Evolutionary conservation across 345 rosid genomes (phyloP).

Genomic region (Syzygium aqueum): DNA sequence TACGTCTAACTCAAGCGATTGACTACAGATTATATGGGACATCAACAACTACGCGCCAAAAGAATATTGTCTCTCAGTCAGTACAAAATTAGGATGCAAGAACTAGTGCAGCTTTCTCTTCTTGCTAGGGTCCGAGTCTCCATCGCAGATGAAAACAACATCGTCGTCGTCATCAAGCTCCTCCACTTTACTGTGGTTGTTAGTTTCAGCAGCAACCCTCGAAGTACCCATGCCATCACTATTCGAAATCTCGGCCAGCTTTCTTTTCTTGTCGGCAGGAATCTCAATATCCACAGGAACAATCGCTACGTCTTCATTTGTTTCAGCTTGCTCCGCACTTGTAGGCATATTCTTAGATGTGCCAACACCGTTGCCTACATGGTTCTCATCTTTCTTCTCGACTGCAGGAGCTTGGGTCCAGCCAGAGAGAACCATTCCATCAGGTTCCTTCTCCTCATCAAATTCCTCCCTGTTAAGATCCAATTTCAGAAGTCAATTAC

Average conservation of each 20-base stretch:
- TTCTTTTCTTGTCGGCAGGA: constrained; percentile 53
- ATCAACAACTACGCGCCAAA: constrained; percentile 17
- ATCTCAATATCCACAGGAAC: not conserved
- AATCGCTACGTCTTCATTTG: not conserved
- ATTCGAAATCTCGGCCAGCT: constrained; percentile 14
- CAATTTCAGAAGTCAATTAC: not conserved
- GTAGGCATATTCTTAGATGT: constrained; percentile 23
- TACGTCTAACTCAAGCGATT: not conserved
- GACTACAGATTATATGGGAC: not conserved
- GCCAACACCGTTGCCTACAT: constrained; percentile 40
- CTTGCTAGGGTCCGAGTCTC: constrained; percentile 25
- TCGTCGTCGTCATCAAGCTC: constrained; percentile 46
- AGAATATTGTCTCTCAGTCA: constrained; percentile 27
- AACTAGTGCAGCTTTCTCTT: constrained; percentile 32
- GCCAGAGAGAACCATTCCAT: constrained; percentile 89
- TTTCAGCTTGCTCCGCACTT: not conserved
- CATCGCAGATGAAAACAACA: constrained; percentile 35
- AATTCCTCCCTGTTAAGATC: constrained; percentile 60
- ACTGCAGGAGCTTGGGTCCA: constrained; percentile 57
- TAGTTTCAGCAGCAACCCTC: constrained; percentile 8
- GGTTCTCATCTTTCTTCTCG: constrained; percentile 23
- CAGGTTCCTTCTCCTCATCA: constrained; percentile 94
- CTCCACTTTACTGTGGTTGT: constrained; percentile 27
- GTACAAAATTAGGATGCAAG: constrained; percentile 42
- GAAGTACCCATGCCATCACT: constrained; percentile 3